Conservation (phyloP, 2,329 filamentous ascomycete genomes). For the Myriosclerotinia curreyana region DNA sequence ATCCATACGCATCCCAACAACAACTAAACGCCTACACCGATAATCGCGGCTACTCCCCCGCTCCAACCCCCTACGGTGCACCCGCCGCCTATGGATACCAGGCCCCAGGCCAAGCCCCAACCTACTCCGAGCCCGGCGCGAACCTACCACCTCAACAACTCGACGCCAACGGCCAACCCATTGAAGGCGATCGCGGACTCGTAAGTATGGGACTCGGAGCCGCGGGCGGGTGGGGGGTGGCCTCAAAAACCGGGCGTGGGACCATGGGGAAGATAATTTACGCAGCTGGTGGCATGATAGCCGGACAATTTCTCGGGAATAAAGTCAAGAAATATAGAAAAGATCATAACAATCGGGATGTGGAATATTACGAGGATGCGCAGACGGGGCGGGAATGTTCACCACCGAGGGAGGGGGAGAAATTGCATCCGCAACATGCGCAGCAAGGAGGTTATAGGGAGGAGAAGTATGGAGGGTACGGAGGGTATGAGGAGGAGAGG, state of each 20-base stretch:
- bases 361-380: conserved; percentile 14
- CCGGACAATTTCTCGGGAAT: conserved; percentile 13
- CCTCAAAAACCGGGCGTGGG: conserved; percentile 2
- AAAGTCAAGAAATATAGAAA: conserved; percentile 13
- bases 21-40: conserved; percentile 1
- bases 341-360: conserved; percentile 15
- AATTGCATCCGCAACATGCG: not conserved
- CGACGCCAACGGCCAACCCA: conserved; percentile 8
- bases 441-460: not conserved
- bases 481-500: conserved; percentile 10
- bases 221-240: conserved; percentile 8
- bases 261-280: conserved; percentile 8
- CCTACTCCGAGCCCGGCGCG: conserved; percentile 15
- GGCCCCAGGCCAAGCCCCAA: conserved; percentile 7
- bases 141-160: conserved; percentile 5
- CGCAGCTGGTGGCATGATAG: conserved; percentile 5
- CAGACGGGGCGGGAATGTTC: conserved; percentile 10
- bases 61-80: conserved; percentile 1
- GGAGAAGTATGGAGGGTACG: conserved; percentile 14
- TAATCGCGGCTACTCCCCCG: conserved; percentile 1
- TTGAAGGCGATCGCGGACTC: conserved; percentile 18
- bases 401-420: conserved; percentile 3
- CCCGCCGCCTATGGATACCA: not conserved
- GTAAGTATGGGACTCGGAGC: conserved; percentile 19
- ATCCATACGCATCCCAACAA: conserved; percentile 13